Percentiles rank a stretch among this genome's conserved stretches.
Evolutionary conservation across 176 grass and related monocot species (phyloP).

Genomic region (Oryza punctata): DNA sequence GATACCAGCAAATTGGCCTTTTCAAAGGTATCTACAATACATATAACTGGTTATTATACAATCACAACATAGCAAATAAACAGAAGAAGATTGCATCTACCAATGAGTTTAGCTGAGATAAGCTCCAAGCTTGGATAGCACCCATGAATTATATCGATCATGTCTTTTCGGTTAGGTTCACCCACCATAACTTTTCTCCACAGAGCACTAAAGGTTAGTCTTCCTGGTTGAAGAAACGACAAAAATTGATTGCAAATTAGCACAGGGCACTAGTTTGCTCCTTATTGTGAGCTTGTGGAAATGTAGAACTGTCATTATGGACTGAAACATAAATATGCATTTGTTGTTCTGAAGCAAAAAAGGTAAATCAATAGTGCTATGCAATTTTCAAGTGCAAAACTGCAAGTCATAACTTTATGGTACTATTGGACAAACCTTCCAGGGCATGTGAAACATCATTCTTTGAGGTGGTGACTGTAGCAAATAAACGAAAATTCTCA

Average conservation of each 20-base stretch:
- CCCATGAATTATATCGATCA: slow-evolving; percentile 73
- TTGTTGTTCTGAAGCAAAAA: neutral
- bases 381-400: slow-evolving; percentile 1
- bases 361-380: neutral
- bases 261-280: neutral
- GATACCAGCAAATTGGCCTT: slow-evolving; percentile 63
- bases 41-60: slow-evolving; percentile 34
- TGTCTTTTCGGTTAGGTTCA: slow-evolving; percentile 61
- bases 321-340: neutral
- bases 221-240: slow-evolving; percentile 33
- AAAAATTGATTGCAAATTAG: slow-evolving; percentile 24
- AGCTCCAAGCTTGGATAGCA: slow-evolving; percentile 72
- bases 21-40: slow-evolving; percentile 74
- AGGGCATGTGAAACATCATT: slow-evolving; percentile 62
- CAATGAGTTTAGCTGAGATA: slow-evolving; percentile 67
- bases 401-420: neutral
- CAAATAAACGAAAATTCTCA: slow-evolving; percentile 84
- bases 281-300: neutral
- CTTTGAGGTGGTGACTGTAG: slow-evolving; percentile 76
- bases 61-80: neutral
- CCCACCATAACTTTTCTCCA: slow-evolving; percentile 92
- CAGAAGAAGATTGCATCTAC: slow-evolving; percentile 47
- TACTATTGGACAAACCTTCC: slow-evolving; percentile 58
- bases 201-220: slow-evolving; percentile 58
- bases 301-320: neutral